Conservation (phyloP, 139 green algal genomes). For the Desmodesmus armatus region DNA sequence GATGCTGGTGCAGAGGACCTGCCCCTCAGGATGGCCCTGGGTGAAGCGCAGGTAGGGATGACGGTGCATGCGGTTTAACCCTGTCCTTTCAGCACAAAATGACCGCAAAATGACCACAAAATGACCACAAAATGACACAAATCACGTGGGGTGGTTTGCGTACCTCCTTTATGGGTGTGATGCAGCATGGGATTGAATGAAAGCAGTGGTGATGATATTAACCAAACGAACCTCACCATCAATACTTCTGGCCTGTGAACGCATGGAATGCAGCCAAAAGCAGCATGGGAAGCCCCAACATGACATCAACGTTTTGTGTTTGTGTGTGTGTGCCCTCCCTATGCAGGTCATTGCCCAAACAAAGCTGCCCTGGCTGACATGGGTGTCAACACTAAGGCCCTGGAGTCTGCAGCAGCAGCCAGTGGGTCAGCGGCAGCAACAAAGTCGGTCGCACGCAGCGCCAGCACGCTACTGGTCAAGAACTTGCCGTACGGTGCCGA, state of each 20-base stretch:
- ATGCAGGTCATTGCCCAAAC: constrained; percentile 86
- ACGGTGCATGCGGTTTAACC: neutral
- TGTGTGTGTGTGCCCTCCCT: no score
- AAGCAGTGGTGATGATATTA: no score
- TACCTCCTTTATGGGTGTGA: no score
- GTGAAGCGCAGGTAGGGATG: constrained; percentile 87
- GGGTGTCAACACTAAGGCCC: constrained; percentile 75
- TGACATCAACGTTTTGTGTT: no score
- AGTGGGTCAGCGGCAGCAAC: constrained; percentile 60
- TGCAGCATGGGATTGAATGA: no score
- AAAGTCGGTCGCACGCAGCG: constrained; percentile 69
- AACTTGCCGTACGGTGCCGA: constrained; percentile 92
- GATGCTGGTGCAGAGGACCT: constrained; percentile 71
- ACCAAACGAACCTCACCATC: no score
- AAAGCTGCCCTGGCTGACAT: constrained; percentile 85
- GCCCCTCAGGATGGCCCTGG: constrained; percentile 92
- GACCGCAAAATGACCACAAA: no score
- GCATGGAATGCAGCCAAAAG: no score
- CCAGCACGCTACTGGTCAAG: constrained; percentile 91
- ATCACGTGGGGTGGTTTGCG: no score
- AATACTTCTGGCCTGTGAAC: no score
- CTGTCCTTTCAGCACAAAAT: neutral
- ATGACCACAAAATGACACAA: no score
- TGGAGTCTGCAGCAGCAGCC: constrained; percentile 84
- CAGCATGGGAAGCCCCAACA: no score